phyloP scores from a whole-genome alignment of 2,329 filamentous ascomycete species.

The Sporothrix pseudoabietina region DNA sequence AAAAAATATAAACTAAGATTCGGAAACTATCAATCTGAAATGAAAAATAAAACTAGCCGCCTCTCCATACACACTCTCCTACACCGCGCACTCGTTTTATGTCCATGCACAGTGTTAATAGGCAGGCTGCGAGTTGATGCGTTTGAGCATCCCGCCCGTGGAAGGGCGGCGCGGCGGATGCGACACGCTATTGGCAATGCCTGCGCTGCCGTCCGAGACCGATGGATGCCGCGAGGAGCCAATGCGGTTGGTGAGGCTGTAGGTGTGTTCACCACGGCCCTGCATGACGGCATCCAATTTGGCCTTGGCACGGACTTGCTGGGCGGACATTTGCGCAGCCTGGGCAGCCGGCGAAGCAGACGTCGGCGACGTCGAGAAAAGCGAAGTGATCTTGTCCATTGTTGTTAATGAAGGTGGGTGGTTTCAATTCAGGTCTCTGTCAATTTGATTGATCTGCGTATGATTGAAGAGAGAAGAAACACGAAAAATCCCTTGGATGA shows the following conservation, averaged over 20 bases:
- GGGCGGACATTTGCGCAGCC: background rate
- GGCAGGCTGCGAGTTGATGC: slow-evolving; percentile 29
- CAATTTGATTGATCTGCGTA: background rate
- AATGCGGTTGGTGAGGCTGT: slow-evolving; percentile 24
- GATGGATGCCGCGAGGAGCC: slow-evolving; percentile 23
- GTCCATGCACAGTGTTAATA: background rate
- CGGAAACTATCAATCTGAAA: background rate
- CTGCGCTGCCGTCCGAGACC: background rate
- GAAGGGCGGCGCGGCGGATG: slow-evolving; percentile 25
- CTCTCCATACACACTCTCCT: background rate
- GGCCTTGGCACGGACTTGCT: slow-evolving; percentile 24
- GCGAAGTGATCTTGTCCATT: background rate
- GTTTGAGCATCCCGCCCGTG: slow-evolving; percentile 27
- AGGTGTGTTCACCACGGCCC: slow-evolving; percentile 6
- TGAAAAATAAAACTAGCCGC: background rate
- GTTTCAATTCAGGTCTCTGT: background rate
- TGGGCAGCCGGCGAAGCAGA: background rate
- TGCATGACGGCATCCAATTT: slow-evolving; percentile 29
- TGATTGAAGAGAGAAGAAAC: background rate
- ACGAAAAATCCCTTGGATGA: background rate
- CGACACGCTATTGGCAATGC: slow-evolving; percentile 16
- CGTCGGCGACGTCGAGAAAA: background rate
- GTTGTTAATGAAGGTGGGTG: background rate
- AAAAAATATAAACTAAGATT: background rate
- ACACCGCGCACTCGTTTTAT: background rate